A percentile compares a stretch with the other conserved stretches of the same genome.
Evolutionary conservation across 2,329 filamentous ascomycete genomes (phyloP).

Genomic region (Ceratocystis papillata): DNA sequence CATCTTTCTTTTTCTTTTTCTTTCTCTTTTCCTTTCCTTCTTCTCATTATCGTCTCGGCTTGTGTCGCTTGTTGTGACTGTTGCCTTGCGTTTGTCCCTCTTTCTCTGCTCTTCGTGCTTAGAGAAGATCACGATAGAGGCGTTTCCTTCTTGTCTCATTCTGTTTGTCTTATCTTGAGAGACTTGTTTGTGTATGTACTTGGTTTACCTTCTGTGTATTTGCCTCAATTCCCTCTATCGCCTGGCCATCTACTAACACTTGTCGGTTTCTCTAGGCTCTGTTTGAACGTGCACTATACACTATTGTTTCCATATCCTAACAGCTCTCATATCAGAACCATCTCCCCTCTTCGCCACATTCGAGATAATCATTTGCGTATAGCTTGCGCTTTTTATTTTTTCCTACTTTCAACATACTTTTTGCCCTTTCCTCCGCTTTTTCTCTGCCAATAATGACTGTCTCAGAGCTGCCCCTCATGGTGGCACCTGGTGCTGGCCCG

Average conservation of each 20-base stretch:
- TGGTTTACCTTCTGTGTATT: neutral
- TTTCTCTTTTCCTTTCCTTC: conserved; percentile 2
- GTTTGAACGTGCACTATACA: neutral
- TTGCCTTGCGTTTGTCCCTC: conserved; percentile 5
- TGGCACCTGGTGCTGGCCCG: conserved; percentile 40
- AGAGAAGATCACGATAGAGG: conserved; percentile 11
- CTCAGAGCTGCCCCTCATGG: conserved; percentile 32
- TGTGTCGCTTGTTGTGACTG: neutral
- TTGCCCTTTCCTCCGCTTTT: neutral
- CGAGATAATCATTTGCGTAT: neutral
- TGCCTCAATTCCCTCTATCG: neutral
- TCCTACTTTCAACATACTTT: neutral
- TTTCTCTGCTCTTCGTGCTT: conserved; percentile 4
- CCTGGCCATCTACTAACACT: neutral
- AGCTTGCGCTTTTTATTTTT: neutral
- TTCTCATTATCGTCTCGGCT: conserved; percentile 1
- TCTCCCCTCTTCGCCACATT: neutral
- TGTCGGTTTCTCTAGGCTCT: neutral
- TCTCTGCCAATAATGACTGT: conserved; percentile 12
- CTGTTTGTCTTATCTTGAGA: neutral
- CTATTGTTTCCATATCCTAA: neutral
- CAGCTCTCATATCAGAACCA: neutral
- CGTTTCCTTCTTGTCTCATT: neutral
- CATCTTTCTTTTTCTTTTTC: conserved; percentile 2
- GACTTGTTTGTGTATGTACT: neutral